Percentiles rank a stretch among this genome's conserved stretches.
Conservation (phyloP, 2,329 filamentous ascomycete genomes). For the Stemphylium vesicarium region DNA sequence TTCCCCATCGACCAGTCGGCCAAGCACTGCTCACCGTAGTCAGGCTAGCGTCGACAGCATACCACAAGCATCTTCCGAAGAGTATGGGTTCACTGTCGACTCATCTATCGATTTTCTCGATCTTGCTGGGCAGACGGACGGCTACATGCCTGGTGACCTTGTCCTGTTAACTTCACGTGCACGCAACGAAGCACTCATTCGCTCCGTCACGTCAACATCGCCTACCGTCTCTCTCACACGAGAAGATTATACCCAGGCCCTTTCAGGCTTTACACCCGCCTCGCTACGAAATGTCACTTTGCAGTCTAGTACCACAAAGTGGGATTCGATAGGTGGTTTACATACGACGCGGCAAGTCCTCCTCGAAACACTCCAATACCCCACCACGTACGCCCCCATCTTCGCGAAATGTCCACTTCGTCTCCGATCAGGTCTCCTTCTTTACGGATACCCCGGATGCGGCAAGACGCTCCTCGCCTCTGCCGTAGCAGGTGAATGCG, state of each 20-base stretch:
- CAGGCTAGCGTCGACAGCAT: constrained; percentile 48
- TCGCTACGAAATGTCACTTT: constrained; percentile 93
- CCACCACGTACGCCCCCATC: constrained; percentile 96
- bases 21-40: constrained; percentile 52
- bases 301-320: constrained; percentile 90
- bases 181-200: constrained; percentile 89
- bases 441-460: constrained; percentile 95
- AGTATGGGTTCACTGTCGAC: constrained; percentile 72
- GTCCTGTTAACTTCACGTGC: constrained; percentile 84
- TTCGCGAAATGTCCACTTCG: constrained; percentile 95
- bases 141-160: constrained; percentile 96
- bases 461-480: constrained; percentile 96
- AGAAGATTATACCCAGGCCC: constrained; percentile 80
- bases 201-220: constrained; percentile 65
- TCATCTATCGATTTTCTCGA: constrained; percentile 87
- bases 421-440: constrained; percentile 87
- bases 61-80: constrained; percentile 37
- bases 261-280: constrained; percentile 92
- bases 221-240: constrained; percentile 67
- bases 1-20: constrained; percentile 58
- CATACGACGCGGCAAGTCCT: constrained; percentile 86
- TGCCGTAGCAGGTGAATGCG: constrained; percentile 96
- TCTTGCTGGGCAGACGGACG: constrained; percentile 90
- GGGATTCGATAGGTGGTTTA: constrained; percentile 89
- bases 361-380: constrained; percentile 93